Conservation (phyloP, 768 basidiomycete species). For the Leccinum subgranulosum region DNA sequence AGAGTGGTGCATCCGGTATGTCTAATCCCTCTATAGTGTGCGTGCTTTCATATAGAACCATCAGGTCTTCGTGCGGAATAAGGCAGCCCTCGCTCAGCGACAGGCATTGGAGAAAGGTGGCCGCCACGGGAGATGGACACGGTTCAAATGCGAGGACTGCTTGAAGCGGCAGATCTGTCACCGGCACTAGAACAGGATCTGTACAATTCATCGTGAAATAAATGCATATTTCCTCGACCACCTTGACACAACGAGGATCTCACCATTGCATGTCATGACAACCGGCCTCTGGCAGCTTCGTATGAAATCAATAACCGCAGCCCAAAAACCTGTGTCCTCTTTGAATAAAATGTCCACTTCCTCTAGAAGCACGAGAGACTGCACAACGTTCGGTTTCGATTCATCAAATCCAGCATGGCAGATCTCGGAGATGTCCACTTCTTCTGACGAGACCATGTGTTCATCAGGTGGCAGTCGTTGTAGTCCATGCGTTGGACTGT, state of each 20-base stretch:
- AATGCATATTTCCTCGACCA: slow-evolving; percentile 7
- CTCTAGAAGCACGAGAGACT: slow-evolving; percentile 89
- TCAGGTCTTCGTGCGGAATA: slow-evolving; percentile 41
- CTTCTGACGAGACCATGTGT: slow-evolving; percentile 1
- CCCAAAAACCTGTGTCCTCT: slow-evolving; percentile 86
- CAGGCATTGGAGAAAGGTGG: slow-evolving; percentile 66
- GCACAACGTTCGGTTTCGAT: slow-evolving; percentile 44
- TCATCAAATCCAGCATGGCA: slow-evolving; percentile 10
- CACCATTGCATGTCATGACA: slow-evolving; percentile 94
- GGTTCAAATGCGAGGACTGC: slow-evolving; percentile 62
- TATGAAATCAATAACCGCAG: slow-evolving; percentile 76
- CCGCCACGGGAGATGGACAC: slow-evolving; percentile 50
- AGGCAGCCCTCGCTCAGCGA: slow-evolving; percentile 54
- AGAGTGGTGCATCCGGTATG: slow-evolving; percentile 35
- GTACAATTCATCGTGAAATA: slow-evolving; percentile 4
- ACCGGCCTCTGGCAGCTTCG: slow-evolving; percentile 83
- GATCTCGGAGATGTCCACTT: background rate
- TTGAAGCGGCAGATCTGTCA: slow-evolving; percentile 74
- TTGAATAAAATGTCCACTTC: slow-evolving; percentile 93
- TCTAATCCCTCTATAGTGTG: slow-evolving; percentile 21
- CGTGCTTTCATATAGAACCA: slow-evolving; percentile 43
- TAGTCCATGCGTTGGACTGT: slow-evolving; percentile 2
- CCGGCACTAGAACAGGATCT: slow-evolving; percentile 76
- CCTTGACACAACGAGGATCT: slow-evolving; percentile 15
- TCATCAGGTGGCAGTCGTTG: slow-evolving; percentile 2